A percentile compares a stretch with the other conserved stretches of the same genome.
Evolutionary conservation across 371 early-diverging fungal genomes (phyloP).

Genomic region (Thermomucor indicae-seudaticae): DNA sequence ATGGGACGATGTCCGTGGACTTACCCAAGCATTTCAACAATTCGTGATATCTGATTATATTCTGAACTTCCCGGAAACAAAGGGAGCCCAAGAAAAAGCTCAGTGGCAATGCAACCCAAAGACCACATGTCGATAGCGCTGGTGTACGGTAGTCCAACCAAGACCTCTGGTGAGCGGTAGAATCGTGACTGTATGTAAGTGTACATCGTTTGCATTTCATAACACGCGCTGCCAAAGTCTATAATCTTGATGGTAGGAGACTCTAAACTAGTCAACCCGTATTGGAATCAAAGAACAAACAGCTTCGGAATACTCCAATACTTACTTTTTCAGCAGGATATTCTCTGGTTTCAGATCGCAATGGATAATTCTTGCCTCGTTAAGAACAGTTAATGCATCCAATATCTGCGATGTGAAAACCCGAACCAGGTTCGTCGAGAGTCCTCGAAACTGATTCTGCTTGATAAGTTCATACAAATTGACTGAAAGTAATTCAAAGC

Average conservation of each 20-base stretch:
- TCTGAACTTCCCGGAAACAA: constrained; percentile 95
- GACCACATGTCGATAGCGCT: constrained; percentile 99
- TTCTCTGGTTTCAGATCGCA: constrained; percentile 99
- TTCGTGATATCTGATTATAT: constrained; percentile 90
- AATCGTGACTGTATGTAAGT: constrained; percentile 98
- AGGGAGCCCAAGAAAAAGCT: constrained; percentile 90
- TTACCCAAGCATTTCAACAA: constrained; percentile 86
- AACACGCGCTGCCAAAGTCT: constrained; percentile 98
- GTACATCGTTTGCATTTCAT: constrained; percentile 86
- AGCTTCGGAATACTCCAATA: not conserved
- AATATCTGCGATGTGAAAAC: constrained; percentile 82
- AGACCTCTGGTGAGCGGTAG: constrained; percentile 97
- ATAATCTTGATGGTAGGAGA: constrained; percentile 96
- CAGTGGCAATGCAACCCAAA: constrained; percentile 98
- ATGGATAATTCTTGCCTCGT: constrained; percentile 90
- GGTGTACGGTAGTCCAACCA: constrained; percentile 92
- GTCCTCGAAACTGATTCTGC: constrained; percentile 93
- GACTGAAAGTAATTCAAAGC: constrained; percentile 91
- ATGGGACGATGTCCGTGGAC: no score
- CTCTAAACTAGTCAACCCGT: constrained; percentile 49
- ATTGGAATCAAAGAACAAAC: not conserved
- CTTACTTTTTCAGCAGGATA: constrained; percentile 81
- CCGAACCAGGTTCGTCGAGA: constrained; percentile 84
- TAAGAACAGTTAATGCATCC: constrained; percentile 82
- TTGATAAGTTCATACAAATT: constrained; percentile 97